Conservation (phyloP, 164 flowering plant species). For the Magnolia sinica region DNA sequence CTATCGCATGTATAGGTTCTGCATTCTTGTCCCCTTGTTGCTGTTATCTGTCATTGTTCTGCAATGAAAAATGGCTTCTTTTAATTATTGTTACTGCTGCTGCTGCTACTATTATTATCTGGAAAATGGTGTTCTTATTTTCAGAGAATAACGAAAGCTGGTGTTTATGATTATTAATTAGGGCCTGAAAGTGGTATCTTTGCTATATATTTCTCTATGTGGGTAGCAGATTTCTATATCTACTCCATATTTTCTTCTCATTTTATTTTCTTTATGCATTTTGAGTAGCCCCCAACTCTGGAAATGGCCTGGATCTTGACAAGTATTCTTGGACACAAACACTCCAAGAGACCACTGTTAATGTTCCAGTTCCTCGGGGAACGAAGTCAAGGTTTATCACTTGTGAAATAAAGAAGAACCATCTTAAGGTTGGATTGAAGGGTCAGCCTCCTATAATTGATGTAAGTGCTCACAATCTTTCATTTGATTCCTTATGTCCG, state of each 20-base stretch:
- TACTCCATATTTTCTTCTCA: not conserved
- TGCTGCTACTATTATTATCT: too few relatives aligned
- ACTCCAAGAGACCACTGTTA: conserved; percentile 70
- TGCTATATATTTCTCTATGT: too few relatives aligned
- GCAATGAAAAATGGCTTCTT: too few relatives aligned
- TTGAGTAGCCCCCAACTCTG: conserved; percentile 65
- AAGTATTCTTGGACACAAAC: conserved; percentile 88
- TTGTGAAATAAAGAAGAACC: conserved; percentile 85
- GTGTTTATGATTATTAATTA: too few relatives aligned
- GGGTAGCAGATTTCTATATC: too few relatives aligned
- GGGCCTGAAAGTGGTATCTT: too few relatives aligned
- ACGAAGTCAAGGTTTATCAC: conserved; percentile 72
- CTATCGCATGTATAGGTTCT: too few relatives aligned
- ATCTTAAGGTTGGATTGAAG: conserved; percentile 80
- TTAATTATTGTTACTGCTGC: too few relatives aligned
- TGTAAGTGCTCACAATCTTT: conserved; percentile 35
- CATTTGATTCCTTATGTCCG: not conserved
- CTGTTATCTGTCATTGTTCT: too few relatives aligned
- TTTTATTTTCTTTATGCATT: not conserved
- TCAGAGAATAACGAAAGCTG: too few relatives aligned
- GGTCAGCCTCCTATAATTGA: conserved; percentile 88
- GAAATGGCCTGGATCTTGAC: conserved; percentile 89
- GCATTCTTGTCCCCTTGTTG: too few relatives aligned
- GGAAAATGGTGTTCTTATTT: too few relatives aligned
- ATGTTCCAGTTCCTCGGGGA: conserved; percentile 72